Evolutionary conservation across 2,329 filamentous ascomycete species (phyloP).

Genomic region (Trichoderma sp.): DNA sequence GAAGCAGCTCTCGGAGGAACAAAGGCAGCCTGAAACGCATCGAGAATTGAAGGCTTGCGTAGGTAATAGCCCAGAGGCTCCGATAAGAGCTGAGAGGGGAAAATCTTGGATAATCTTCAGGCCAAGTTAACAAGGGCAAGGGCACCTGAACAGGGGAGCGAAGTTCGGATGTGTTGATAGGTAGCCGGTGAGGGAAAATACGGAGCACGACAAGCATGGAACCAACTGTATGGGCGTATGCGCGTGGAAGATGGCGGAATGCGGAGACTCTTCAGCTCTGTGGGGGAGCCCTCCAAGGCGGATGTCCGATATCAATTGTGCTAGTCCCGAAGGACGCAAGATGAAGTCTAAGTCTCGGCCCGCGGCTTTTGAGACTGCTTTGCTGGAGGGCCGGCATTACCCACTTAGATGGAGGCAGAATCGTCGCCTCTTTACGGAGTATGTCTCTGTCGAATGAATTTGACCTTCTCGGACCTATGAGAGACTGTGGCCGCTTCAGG

Average conservation of each 20-base stretch:
- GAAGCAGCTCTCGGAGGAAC: not conserved
- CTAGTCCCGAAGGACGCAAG: slow-evolving; percentile 8
- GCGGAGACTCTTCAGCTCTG: slow-evolving; percentile 17
- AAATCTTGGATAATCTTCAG: slow-evolving; percentile 1
- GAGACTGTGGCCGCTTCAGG: not conserved
- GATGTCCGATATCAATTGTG: slow-evolving; percentile 7
- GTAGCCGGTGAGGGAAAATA: slow-evolving; percentile 2
- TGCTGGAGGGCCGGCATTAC: slow-evolving; percentile 15
- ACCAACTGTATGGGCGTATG: not conserved
- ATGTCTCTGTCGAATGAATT: too few relatives aligned
- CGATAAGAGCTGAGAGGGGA: not conserved
- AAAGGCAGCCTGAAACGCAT: too few relatives aligned
- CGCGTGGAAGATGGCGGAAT: slow-evolving; percentile 16
- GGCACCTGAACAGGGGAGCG: slow-evolving; percentile 6
- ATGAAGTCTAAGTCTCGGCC: slow-evolving; percentile 17
- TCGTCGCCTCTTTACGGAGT: too few relatives aligned
- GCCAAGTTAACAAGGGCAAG: not conserved
- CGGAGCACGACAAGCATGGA: slow-evolving; percentile 10
- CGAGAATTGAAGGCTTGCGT: not conserved
- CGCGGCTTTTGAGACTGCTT: slow-evolving; percentile 1
- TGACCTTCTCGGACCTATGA: not conserved
- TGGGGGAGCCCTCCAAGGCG: slow-evolving; percentile 4
- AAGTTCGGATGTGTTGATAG: slow-evolving; percentile 5
- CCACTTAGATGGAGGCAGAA: not conserved
- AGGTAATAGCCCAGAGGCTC: not conserved